Evolutionary conservation across 2,329 filamentous ascomycete species (phyloP).

Genomic region (Ceratocystis eucalypticola): DNA sequence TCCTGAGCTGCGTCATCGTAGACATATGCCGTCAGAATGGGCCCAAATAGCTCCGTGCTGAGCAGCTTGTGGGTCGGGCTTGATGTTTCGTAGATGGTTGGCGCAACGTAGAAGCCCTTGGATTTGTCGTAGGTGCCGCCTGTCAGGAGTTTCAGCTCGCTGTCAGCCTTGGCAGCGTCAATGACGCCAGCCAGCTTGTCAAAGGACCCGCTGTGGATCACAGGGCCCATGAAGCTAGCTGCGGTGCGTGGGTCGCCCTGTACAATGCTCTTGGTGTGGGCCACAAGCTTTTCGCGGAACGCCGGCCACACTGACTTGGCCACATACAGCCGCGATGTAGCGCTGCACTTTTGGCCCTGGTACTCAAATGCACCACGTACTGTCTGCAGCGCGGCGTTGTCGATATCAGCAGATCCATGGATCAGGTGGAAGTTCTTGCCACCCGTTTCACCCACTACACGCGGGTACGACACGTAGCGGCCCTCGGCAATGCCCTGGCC

Average conservation of each 20-base stretch:
- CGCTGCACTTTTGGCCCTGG: conserved; percentile 85
- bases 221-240: conserved; percentile 71
- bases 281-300: conserved; percentile 52
- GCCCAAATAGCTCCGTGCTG: conserved; percentile 69
- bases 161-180: conserved; percentile 64
- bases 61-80: conserved; percentile 64
- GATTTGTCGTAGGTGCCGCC: conserved; percentile 67
- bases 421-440: conserved; percentile 90
- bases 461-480: conserved; percentile 71
- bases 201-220: conserved; percentile 72
- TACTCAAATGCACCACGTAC: conserved; percentile 81
- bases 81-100: conserved; percentile 65
- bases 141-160: conserved; percentile 55
- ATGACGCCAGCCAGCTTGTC: conserved; percentile 66
- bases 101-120: conserved; percentile 71
- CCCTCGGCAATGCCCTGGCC: conserved; percentile 67
- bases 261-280: conserved; percentile 57
- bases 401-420: conserved; percentile 61
- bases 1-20: conserved; percentile 54
- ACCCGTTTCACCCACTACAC: conserved; percentile 80
- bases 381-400: conserved; percentile 68
- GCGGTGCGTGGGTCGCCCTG: conserved; percentile 56
- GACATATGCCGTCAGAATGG: conserved; percentile 58
- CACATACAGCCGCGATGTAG: conserved; percentile 67
- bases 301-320: conserved; percentile 60